Evolutionary conservation across 768 basidiomycete genomes (phyloP).

Genomic region (Neoboletus subvelutipes): DNA sequence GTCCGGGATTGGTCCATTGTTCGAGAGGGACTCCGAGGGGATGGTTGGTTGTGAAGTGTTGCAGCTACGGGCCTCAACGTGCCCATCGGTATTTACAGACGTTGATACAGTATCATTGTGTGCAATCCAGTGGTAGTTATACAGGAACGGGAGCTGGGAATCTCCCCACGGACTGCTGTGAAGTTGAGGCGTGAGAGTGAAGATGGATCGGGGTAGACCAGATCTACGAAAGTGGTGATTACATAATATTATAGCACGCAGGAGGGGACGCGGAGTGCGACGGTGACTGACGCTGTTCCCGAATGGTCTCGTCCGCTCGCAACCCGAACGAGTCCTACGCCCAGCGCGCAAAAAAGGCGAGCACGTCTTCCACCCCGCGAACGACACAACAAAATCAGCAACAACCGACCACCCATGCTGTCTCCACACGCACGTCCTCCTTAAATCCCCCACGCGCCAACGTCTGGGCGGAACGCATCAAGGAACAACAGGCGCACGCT

Average conservation of each 20-base stretch:
- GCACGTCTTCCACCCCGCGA: conserved; percentile 4
- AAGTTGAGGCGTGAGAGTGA: conserved; percentile 7
- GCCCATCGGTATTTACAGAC: conserved; percentile 16
- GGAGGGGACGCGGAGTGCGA: conserved; percentile 23
- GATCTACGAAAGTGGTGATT: conserved; percentile 17
- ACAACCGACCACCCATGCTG: background rate
- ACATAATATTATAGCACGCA: conserved; percentile 11
- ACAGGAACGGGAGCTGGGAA: too few species aligned
- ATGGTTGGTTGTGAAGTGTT: conserved; percentile 12
- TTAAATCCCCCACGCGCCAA: conserved; percentile 32
- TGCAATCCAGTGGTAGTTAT: background rate
- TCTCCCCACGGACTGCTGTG: too few species aligned
- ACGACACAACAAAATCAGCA: background rate
- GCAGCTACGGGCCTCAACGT: conserved; percentile 38
- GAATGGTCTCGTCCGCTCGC: conserved; percentile 36
- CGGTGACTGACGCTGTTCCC: conserved; percentile 22
- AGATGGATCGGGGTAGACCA: conserved; percentile 13
- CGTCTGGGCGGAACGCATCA: conserved; percentile 44
- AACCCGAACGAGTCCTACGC: conserved; percentile 56
- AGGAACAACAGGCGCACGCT: conserved; percentile 37
- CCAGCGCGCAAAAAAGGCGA: conserved; percentile 50
- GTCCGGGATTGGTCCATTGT: conserved; percentile 16
- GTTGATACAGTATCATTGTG: background rate
- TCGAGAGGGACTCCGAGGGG: conserved; percentile 5
- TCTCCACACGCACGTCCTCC: background rate